A percentile compares a stretch with the other conserved stretches of the same genome.
Evolutionary conservation across 179 eudicot species (phyloP).

Genomic region (Monotropa hypopitys): DNA sequence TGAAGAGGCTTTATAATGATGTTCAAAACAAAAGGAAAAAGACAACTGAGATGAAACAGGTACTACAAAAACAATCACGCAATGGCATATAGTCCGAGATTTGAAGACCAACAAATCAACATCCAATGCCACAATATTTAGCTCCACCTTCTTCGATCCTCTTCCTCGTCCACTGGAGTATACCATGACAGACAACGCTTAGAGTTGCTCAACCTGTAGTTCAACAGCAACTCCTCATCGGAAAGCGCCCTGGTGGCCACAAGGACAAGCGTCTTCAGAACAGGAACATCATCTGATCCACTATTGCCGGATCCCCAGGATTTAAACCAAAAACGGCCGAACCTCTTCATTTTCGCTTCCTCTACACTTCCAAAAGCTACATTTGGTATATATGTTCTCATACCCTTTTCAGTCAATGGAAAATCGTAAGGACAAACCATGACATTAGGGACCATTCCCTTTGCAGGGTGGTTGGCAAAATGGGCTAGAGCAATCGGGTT

Average conservation of each 20-base stretch:
- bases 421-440: conserved; percentile 96
- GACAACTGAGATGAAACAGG: neutral
- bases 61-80: neutral
- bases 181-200: conserved; percentile 82
- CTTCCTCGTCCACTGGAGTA: conserved; percentile 82
- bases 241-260: conserved; percentile 61
- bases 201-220: conserved; percentile 77
- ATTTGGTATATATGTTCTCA: conserved; percentile 80
- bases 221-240: conserved; percentile 67
- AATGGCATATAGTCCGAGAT: neutral
- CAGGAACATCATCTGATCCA: conserved; percentile 29
- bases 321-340: conserved; percentile 80
- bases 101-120: neutral
- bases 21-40: neutral
- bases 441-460: conserved; percentile 57
- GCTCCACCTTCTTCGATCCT: conserved; percentile 83
- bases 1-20: neutral
- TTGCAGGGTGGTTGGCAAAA: conserved; percentile 76
- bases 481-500: conserved; percentile 84
- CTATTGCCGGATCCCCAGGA: conserved; percentile 37
- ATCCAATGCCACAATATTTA: conserved; percentile 12
- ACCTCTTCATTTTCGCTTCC: conserved; percentile 57
- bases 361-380: conserved; percentile 47
- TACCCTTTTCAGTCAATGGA: conserved; percentile 51
- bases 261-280: conserved; percentile 61